These are phyloP conservation scores for Leishmania turanica DNA, from an alignment of 208 protist species.

Conservation along the genomic window DNA sequence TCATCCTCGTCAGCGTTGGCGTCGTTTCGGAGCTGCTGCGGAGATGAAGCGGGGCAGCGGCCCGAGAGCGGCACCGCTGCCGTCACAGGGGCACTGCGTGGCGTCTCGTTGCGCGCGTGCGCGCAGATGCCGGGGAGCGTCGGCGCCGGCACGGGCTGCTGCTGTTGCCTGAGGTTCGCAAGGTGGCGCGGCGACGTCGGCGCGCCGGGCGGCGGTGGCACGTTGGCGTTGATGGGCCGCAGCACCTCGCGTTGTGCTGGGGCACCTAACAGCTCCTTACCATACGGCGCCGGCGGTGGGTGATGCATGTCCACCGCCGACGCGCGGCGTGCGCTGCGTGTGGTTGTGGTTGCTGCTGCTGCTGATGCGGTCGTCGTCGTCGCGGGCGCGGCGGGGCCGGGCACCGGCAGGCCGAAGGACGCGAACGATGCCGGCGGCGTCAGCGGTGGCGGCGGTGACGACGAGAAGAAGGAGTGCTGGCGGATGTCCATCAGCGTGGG, in stretches of 20 bases:
- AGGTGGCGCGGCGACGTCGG: constrained; percentile 27
- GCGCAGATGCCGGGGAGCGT: constrained; percentile 7
- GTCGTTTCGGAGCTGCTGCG: constrained; percentile 7
- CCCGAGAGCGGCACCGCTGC: constrained; percentile 14
- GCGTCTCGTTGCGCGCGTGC: constrained; percentile 12
- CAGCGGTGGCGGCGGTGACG: constrained; percentile 44
- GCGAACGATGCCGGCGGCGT: constrained; percentile 59
- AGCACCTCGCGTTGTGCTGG: constrained; percentile 49
- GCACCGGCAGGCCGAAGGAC: constrained; percentile 36
- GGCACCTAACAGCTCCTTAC: constrained; percentile 11
- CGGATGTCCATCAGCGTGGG: constrained; percentile 91
- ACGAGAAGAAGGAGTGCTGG: constrained; percentile 88
- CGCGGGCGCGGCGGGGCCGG: constrained; percentile 16
- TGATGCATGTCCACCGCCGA: constrained; percentile 23
- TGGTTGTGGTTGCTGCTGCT: constrained; percentile 7
- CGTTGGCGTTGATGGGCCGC: constrained; percentile 53
- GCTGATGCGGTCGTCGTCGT: not conserved
- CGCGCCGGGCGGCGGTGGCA: constrained; percentile 21
- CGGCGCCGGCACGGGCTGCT: constrained; percentile 4
- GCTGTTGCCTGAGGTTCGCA: constrained; percentile 15
- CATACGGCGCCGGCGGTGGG: constrained; percentile 9
- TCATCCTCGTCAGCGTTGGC: constrained; percentile 40
- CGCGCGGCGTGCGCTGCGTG: constrained; percentile 14
- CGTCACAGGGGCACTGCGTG: constrained; percentile 7
- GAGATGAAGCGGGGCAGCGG: constrained; percentile 11